A percentile compares a stretch with the other conserved stretches of the same genome.
These are phyloP conservation scores for Selaginella moellendorffii DNA, from an alignment of 75 land plant species.

Conservation along the genomic window DNA sequence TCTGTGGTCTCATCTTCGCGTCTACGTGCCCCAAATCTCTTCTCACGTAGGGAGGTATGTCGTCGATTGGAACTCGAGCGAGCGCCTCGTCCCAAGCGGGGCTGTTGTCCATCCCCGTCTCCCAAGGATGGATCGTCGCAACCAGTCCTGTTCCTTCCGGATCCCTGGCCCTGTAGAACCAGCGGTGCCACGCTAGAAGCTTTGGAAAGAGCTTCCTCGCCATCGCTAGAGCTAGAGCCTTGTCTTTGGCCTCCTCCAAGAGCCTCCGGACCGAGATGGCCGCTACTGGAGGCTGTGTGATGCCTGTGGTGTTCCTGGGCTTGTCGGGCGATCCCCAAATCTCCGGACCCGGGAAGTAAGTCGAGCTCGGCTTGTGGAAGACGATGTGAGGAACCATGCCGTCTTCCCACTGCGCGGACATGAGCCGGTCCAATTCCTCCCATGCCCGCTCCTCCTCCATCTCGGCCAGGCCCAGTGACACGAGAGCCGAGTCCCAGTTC, in stretches of 20 bases:
- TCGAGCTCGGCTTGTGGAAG: conserved; percentile 11
- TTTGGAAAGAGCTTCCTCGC: conserved; percentile 10
- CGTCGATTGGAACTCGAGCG: not conserved
- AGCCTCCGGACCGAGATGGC: conserved; percentile 7
- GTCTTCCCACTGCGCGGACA: conserved; percentile 15
- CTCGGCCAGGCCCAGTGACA: conserved; percentile 11
- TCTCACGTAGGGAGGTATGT: conserved; percentile 16
- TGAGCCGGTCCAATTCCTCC: conserved; percentile 8
- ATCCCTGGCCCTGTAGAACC: conserved; percentile 17
- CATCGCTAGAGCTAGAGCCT: not conserved
- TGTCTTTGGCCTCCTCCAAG: conserved; percentile 8
- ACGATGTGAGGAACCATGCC: conserved; percentile 15
- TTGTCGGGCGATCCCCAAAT: conserved; percentile 12
- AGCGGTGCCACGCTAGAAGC: conserved; percentile 13
- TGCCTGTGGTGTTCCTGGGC: conserved; percentile 11
- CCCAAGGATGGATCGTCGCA: conserved; percentile 16
- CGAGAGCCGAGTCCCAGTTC: conserved; percentile 20
- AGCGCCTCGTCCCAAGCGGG: conserved; percentile 8
- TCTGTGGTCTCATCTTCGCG: conserved; percentile 13
- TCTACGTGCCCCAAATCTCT: conserved; percentile 10
- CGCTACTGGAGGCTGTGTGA: conserved; percentile 17
- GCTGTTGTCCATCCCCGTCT: conserved; percentile 17
- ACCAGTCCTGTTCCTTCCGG: conserved; percentile 15
- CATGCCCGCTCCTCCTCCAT: conserved; percentile 13
- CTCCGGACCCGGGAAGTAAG: conserved; percentile 19